A percentile compares a stretch with the other conserved stretches of the same genome.
Evolutionary conservation across 495 filamentous ascomycete species (phyloP).

Genomic region (Margaritispora aquatica): DNA sequence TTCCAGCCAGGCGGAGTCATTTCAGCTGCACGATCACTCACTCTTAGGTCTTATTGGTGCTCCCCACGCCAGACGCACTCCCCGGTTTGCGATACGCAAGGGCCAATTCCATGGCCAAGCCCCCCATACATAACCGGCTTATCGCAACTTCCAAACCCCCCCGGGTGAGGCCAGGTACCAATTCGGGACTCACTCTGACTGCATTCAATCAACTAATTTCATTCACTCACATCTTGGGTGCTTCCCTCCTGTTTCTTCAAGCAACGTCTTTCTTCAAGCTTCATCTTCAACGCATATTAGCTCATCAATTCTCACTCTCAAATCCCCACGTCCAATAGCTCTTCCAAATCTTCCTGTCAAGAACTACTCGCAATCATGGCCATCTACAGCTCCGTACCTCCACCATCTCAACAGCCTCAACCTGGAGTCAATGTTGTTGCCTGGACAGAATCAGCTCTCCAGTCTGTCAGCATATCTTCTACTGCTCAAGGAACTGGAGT

Average conservation of each 20-base stretch:
- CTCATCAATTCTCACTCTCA: not conserved
- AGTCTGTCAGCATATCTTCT: constrained; percentile 41
- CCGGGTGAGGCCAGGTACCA: too few species aligned
- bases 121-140: too few species aligned
- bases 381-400: constrained; percentile 21
- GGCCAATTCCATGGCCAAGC: too few species aligned
- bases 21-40: not conserved
- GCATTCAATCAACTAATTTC: not conserved
- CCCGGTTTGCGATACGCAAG: constrained; percentile 5
- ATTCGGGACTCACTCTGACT: not conserved
- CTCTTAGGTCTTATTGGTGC: too few species aligned
- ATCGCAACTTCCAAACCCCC: too few species aligned
- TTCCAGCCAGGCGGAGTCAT: not conserved
- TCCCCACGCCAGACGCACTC: too few species aligned
- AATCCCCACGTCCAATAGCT: not conserved
- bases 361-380: constrained; percentile 14
- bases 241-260: not conserved
- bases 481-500: constrained; percentile 35
- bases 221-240: not conserved
- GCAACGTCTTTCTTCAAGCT: too few species aligned
- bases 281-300: not conserved
- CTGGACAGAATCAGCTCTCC: constrained; percentile 42
- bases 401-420: constrained; percentile 22
- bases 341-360: not conserved
- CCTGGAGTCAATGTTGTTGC: constrained; percentile 36